A percentile compares a stretch with the other conserved stretches of the same genome.
These are phyloP conservation scores for Citrullus amarus DNA, from an alignment of 306 rosid genomes.

Conservation along the genomic window DNA sequence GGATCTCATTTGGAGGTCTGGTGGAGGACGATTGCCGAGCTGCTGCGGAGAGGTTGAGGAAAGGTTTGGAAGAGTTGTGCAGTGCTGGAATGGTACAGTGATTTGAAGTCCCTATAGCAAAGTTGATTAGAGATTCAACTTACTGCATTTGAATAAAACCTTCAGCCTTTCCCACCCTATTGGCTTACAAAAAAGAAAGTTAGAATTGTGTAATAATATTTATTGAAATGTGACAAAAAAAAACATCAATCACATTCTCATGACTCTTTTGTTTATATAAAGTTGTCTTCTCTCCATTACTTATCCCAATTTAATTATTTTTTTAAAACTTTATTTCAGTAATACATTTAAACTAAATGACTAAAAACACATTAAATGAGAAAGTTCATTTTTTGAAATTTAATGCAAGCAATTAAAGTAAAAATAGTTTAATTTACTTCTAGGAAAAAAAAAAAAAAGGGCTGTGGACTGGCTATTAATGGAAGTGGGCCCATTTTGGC, in stretches of 20 bases:
- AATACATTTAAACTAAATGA: neutral
- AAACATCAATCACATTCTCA: neutral
- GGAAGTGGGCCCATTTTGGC: neutral
- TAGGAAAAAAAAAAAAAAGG: neutral
- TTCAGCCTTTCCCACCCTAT: neutral
- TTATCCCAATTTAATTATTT: neutral
- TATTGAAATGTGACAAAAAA: neutral
- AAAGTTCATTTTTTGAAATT: neutral
- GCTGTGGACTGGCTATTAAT: too few species aligned
- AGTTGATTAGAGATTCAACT: constrained; percentile 13
- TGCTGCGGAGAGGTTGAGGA: constrained; percentile 67
- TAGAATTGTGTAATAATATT: neutral
- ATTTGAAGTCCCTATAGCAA: neutral
- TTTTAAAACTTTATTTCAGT: neutral
- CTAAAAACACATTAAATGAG: too few species aligned
- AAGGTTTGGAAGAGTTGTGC: constrained; percentile 66
- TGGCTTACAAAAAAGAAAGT: neutral
- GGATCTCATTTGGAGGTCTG: constrained; percentile 88
- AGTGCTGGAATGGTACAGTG: constrained; percentile 47
- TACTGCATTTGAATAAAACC: constrained; percentile 33
- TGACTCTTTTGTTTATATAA: neutral
- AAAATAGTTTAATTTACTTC: neutral
- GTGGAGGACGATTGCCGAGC: constrained; percentile 57
- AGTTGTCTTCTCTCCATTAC: neutral
- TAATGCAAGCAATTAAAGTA: neutral